These are phyloP conservation scores for Apiospora koreana DNA, from an alignment of 2,329 filamentous ascomycete species.

Conservation along the genomic window DNA sequence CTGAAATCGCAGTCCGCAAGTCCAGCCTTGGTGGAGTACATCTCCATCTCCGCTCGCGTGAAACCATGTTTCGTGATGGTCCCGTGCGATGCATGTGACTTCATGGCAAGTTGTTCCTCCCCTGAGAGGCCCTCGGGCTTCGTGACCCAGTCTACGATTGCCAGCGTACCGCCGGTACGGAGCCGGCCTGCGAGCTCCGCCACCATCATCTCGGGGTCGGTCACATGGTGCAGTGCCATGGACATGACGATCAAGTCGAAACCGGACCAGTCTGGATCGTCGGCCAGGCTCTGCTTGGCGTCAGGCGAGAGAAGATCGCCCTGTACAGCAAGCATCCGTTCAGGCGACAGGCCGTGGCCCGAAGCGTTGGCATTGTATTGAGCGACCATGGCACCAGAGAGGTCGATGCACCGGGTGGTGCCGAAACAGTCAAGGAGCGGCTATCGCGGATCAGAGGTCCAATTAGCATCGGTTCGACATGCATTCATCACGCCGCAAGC, in stretches of 20 bases:
- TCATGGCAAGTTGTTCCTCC: background rate
- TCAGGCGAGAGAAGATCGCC: background rate
- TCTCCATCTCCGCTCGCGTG: background rate
- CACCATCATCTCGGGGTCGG: background rate
- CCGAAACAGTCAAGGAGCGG: background rate
- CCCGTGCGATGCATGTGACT: background rate
- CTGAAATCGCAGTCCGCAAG: background rate
- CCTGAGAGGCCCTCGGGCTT: background rate
- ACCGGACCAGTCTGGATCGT: background rate
- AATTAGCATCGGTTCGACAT: background rate
- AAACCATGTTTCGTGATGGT: background rate
- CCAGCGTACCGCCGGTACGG: too few species aligned
- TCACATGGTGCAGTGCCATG: constrained; percentile 1
- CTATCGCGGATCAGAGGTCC: background rate
- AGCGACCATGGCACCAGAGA: background rate
- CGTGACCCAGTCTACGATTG: background rate
- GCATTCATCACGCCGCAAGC: background rate
- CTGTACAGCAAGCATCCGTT: background rate
- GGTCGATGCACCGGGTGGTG: background rate
- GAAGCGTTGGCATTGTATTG: background rate
- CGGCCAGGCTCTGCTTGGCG: background rate
- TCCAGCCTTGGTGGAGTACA: background rate
- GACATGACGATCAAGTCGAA: constrained; percentile 1
- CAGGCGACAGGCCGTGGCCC: background rate
- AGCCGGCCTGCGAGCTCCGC: background rate